Conservation (phyloP, 1,284 basidiomycete species). For the Irpex rosettiformis region DNA sequence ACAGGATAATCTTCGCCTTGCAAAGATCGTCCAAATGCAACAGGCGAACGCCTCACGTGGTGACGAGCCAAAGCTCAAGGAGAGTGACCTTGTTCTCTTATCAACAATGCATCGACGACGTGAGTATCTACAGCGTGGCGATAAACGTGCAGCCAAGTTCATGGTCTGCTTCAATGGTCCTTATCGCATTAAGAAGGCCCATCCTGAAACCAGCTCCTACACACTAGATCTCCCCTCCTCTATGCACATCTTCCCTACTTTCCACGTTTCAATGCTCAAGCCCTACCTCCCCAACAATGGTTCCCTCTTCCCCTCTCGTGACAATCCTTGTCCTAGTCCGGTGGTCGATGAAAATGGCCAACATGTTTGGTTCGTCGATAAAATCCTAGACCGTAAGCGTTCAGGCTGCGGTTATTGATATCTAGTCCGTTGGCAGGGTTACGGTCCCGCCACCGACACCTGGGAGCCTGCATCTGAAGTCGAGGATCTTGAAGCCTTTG, state of each 20-base stretch:
- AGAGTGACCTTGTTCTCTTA: not conserved
- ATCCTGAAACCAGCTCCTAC: not conserved
- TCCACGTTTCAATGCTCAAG: not conserved
- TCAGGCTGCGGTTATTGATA: slow-evolving; percentile 8
- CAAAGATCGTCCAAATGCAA: slow-evolving; percentile 4
- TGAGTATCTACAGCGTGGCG: slow-evolving; percentile 5
- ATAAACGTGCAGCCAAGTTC: slow-evolving; percentile 4
- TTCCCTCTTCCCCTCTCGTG: slow-evolving; percentile 12
- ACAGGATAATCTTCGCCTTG: slow-evolving; percentile 6
- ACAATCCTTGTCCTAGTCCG: not conserved
- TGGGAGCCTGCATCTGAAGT: slow-evolving; percentile 9
- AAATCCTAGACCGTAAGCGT: not conserved
- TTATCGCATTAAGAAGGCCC: not conserved
- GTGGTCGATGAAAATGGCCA: not conserved
- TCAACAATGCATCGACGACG: not conserved
- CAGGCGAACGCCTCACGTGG: slow-evolving; percentile 8
- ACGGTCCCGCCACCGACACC: slow-evolving; percentile 7
- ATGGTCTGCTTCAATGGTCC: slow-evolving; percentile 1
- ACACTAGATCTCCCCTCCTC: not conserved
- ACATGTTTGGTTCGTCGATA: slow-evolving; percentile 6
- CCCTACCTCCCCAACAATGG: slow-evolving; percentile 3
- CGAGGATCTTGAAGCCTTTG: slow-evolving; percentile 5
- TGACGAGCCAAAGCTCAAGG: slow-evolving; percentile 5
- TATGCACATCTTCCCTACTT: not conserved
- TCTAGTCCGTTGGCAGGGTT: slow-evolving; percentile 14